These are phyloP conservation scores for Lepidium sativum DNA, from an alignment of 345 rosid species.

Conservation along the genomic window DNA sequence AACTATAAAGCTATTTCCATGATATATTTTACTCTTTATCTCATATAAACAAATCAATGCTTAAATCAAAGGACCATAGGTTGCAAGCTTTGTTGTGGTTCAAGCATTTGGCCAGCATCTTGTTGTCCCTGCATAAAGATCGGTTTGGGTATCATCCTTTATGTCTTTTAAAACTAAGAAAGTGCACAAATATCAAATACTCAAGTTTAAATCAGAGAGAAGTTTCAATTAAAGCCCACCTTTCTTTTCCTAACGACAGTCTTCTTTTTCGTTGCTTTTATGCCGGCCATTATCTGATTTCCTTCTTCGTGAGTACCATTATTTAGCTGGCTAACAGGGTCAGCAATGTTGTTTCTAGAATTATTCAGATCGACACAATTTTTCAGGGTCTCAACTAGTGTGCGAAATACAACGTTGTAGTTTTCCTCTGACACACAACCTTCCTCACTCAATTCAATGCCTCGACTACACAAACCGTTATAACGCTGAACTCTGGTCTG, in stretches of 20 bases:
- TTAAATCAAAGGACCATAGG: constrained; percentile 29
- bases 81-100: constrained; percentile 41
- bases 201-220: background rate
- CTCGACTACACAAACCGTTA: constrained; percentile 42
- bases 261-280: constrained; percentile 48
- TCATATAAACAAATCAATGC: background rate
- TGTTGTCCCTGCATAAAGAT: constrained; percentile 36
- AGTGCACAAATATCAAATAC: background rate
- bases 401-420: constrained; percentile 35
- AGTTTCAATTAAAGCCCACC: constrained; percentile 22
- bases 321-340: constrained; percentile 28
- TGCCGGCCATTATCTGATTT: constrained; percentile 25
- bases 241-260: constrained; percentile 44
- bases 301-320: constrained; percentile 32
- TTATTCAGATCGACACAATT: constrained; percentile 50
- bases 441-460: constrained; percentile 39
- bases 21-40: background rate
- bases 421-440: constrained; percentile 41
- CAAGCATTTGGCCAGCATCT: constrained; percentile 35
- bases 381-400: constrained; percentile 37
- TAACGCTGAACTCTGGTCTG: constrained; percentile 49
- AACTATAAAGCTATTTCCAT: background rate
- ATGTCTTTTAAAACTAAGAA: background rate
- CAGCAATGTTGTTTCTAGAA: constrained; percentile 28
- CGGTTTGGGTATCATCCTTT: background rate